phyloP scores from a whole-genome alignment of 441 rosid genomes.

The Codiaeum variegatum region DNA sequence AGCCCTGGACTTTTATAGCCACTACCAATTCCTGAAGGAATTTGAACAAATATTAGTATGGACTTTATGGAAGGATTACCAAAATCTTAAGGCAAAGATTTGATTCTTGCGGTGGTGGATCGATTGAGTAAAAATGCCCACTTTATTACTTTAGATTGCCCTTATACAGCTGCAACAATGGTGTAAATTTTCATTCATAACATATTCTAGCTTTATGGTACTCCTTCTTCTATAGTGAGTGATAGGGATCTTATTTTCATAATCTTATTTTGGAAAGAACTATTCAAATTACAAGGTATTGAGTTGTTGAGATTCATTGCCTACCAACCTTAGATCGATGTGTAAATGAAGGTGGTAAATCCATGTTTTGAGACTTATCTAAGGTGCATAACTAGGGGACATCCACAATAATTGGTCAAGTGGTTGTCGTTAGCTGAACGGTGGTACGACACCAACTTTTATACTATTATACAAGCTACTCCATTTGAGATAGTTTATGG shows the following conservation, averaged over 20 bases:
- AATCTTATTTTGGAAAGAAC: background rate
- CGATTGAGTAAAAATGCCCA: background rate
- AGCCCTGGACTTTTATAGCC: background rate
- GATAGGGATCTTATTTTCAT: background rate
- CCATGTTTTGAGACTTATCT: background rate
- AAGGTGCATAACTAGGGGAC: background rate
- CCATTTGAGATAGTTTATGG: background rate
- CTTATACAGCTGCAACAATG: background rate
- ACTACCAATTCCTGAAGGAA: accelerated
- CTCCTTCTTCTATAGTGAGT: background rate
- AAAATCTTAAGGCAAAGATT: background rate
- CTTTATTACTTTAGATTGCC: background rate
- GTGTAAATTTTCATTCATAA: background rate
- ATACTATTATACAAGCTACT: background rate
- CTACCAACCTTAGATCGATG: background rate
- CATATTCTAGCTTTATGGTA: background rate
- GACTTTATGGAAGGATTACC: background rate
- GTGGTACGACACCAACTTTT: slow-evolving; percentile 2
- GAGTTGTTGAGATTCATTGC: background rate
- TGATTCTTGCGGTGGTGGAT: background rate
- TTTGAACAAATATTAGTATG: background rate
- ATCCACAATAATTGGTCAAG: background rate
- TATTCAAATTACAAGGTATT: background rate
- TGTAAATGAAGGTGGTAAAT: background rate
- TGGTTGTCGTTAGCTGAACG: background rate